A percentile compares a stretch with the other conserved stretches of the same genome.
These are phyloP conservation scores for Fusarium sororula DNA, from an alignment of 2,329 filamentous ascomycete genomes.

Conservation along the genomic window DNA sequence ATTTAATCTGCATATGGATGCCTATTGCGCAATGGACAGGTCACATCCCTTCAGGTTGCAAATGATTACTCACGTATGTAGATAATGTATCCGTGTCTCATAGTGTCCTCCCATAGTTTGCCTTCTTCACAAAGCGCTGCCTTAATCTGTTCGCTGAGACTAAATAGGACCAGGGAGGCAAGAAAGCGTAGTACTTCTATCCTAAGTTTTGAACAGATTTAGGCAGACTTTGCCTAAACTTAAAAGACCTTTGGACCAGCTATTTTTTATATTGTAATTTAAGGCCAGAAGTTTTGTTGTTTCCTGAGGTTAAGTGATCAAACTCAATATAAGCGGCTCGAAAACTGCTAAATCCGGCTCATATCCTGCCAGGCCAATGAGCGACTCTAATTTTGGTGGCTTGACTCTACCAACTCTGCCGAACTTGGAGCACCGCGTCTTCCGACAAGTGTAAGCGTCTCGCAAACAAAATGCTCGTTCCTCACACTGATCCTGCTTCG, in stretches of 20 bases:
- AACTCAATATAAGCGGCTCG: not conserved
- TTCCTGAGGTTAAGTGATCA: not conserved
- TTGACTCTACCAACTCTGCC: not conserved
- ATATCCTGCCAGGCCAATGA: not conserved
- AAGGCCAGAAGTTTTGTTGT: too few species aligned
- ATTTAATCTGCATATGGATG: not conserved
- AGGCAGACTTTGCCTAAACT: not conserved
- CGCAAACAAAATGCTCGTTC: slow-evolving; percentile 13
- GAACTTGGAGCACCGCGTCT: not conserved
- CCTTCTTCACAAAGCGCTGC: rapidly evolving
- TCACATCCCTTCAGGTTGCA: rapidly evolving
- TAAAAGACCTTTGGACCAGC: too few species aligned
- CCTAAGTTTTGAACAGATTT: not conserved
- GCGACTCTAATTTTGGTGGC: not conserved
- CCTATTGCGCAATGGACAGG: not conserved
- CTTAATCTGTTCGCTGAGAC: not conserved
- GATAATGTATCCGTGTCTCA: not conserved
- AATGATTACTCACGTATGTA: too few species aligned
- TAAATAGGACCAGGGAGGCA: not conserved
- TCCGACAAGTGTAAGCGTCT: not conserved
- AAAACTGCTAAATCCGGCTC: not conserved
- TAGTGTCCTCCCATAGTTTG: rapidly evolving
- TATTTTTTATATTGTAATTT: too few species aligned
- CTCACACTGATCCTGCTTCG: not conserved
- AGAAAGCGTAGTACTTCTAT: not conserved